These are phyloP conservation scores for Dactylellina cionopaga DNA, from an alignment of 2,329 filamentous ascomycete genomes.

Conservation along the genomic window DNA sequence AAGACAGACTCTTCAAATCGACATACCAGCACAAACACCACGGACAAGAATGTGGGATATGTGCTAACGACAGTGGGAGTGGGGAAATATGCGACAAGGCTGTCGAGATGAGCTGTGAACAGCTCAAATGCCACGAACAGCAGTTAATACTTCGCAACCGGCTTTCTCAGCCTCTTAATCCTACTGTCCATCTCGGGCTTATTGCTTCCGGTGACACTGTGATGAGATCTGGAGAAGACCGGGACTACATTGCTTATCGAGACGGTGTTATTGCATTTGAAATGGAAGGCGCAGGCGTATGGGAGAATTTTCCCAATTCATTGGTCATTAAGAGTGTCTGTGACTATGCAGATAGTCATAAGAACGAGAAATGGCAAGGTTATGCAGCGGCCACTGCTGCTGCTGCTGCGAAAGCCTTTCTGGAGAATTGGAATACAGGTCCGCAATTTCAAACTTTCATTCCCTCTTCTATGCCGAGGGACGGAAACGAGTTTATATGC, in stretches of 20 bases:
- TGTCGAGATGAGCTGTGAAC: neutral
- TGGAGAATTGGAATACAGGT: conserved; percentile 4
- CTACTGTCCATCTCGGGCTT: conserved; percentile 2
- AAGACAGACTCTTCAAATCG: neutral
- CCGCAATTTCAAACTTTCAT: neutral
- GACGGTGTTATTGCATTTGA: neutral
- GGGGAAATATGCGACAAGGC: neutral
- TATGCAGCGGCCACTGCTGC: conserved; percentile 17
- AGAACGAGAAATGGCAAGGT: conserved; percentile 4
- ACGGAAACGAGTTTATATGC: neutral
- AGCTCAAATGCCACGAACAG: neutral
- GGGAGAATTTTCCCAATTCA: neutral
- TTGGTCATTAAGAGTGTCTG: conserved; percentile 8
- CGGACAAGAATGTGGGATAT: neutral
- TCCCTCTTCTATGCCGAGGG: neutral
- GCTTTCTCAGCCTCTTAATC: neutral
- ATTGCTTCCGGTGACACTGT: neutral
- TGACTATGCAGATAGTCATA: conserved; percentile 18
- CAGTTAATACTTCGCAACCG: neutral
- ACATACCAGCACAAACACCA: neutral
- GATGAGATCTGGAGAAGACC: neutral
- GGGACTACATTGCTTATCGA: neutral
- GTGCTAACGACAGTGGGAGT: neutral
- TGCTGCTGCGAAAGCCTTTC: neutral
- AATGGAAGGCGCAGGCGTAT: neutral